phyloP scores from a whole-genome alignment of 345 rosid genomes.

The Brassica juncea region DNA sequence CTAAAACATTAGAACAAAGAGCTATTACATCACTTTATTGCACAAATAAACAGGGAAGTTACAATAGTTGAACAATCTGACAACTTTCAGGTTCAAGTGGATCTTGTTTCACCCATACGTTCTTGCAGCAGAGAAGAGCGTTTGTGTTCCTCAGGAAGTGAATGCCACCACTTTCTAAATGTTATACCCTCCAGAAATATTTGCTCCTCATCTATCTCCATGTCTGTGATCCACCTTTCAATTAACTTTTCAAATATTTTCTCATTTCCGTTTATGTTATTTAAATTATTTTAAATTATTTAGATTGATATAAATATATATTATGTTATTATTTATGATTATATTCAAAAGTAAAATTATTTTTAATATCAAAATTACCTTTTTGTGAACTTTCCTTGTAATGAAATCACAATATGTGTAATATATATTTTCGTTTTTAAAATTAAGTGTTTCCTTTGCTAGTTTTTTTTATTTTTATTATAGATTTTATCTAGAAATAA shows the following conservation, averaged over 20 bases:
- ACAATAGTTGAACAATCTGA: not conserved
- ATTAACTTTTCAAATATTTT: constrained; percentile 22
- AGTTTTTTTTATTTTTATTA: too few relatives aligned
- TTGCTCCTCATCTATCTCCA: constrained; percentile 38
- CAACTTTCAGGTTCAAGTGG: not conserved
- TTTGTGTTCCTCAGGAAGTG: constrained; percentile 36
- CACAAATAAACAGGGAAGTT: constrained; percentile 15
- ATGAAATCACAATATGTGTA: too few relatives aligned
- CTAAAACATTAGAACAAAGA: constrained; percentile 3
- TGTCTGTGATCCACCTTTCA: constrained; percentile 37
- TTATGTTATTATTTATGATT: too few relatives aligned
- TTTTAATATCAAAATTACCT: too few relatives aligned
- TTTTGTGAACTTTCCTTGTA: too few relatives aligned
- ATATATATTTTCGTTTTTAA: too few relatives aligned
- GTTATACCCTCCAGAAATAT: constrained; percentile 52
- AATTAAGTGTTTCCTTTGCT: too few relatives aligned
- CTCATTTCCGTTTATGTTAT: too few relatives aligned
- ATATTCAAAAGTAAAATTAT: too few relatives aligned
- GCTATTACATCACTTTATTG: not conserved
- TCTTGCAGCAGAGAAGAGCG: not conserved
- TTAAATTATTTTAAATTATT: too few relatives aligned
- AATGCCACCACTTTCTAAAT: constrained; percentile 52
- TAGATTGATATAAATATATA: too few relatives aligned
- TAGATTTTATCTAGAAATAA: too few relatives aligned
- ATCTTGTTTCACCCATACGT: not conserved